These are phyloP conservation scores for Ganoderma sinense DNA, from an alignment of 1,284 basidiomycete genomes.

Conservation along the genomic window DNA sequence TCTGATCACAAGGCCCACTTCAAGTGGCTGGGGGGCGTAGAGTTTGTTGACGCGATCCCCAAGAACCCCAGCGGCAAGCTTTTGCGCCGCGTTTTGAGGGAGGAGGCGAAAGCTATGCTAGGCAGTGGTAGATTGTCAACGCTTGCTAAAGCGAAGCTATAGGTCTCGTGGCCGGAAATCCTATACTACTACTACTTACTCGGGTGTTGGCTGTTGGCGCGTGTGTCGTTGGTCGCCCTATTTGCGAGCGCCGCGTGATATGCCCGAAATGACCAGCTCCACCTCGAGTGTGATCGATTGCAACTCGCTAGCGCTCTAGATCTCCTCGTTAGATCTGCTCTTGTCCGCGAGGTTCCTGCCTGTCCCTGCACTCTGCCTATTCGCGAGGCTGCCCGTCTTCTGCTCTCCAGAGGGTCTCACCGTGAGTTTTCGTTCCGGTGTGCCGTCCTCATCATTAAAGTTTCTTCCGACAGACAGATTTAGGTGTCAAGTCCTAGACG, in stretches of 20 bases:
- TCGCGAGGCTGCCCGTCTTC: too few relatives aligned
- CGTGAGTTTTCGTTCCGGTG: too few relatives aligned
- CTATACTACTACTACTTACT: neutral
- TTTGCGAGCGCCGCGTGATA: neutral
- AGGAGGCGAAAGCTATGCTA: constrained; percentile 46
- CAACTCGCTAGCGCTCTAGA: too few relatives aligned
- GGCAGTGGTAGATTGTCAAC: neutral
- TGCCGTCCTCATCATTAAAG: too few relatives aligned
- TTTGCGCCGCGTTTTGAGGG: constrained; percentile 61
- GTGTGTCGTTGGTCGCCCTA: neutral
- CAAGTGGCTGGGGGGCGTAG: constrained; percentile 73
- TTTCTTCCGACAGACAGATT: too few relatives aligned
- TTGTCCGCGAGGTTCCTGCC: neutral
- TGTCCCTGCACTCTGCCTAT: too few relatives aligned
- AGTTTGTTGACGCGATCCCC: constrained; percentile 72
- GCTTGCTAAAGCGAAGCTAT: neutral
- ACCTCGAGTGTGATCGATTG: too few relatives aligned
- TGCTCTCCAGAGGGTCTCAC: too few relatives aligned
- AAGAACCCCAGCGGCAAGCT: constrained; percentile 80
- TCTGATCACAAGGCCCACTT: constrained; percentile 74
- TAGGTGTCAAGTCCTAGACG: too few relatives aligned
- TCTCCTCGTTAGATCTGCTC: neutral
- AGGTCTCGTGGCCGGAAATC: neutral
- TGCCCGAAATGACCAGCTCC: too few relatives aligned
- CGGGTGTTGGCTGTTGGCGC: neutral